Evolutionary conservation across 192 early-diverging fungal species (phyloP), one percentile per base, ranked within the genome.

Genomic region (Coemansia sp.): DNA sequence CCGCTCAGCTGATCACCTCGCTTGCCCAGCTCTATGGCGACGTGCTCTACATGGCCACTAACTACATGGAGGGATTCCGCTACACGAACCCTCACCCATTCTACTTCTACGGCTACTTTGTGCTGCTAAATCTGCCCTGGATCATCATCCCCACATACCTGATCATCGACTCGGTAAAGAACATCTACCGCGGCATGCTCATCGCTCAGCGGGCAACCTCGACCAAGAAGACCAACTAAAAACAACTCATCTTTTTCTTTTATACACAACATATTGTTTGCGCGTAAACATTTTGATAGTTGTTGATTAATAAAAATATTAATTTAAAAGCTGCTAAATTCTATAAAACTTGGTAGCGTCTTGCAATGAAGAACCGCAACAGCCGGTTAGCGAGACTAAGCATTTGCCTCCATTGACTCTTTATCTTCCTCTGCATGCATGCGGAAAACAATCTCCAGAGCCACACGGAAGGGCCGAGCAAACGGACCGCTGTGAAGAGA

Each of bases 51-150:
- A 92, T 90, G 72, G 50, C 82, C 14, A 93, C 92, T 14, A 86
- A 87, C 51, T 75, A 76, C 45, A 82, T 89, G 48, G 87, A 93
- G 74, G 88, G 88, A 20, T 86, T 82, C 48, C 81, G 81, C 25
- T 83, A 89, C 74, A 87, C 85, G 60, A 83, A 87, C 63, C 90
- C 92, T 6, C 84, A 89, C 63, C 87, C 93, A 8, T 82, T 86
- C 73, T 94, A 98, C 84, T 94, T 90, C 68, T 95, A 88, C 84
- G 85, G 91, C 59, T 98, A 98, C 86, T 96, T 98, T 85, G 85
- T 89, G 5, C 75, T 85, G 33, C 78, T 95, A 68, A 98, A 98
- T 78, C 58, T 76, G 17, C 83, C 90, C 16, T 98, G 96, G 96
- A 87, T 95, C 57, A 58, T 95, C 11, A 77, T 93, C 18, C 92